phyloP scores from a whole-genome alignment of 495 filamentous ascomycete species.

The Penicillium psychrofluorescens region DNA sequence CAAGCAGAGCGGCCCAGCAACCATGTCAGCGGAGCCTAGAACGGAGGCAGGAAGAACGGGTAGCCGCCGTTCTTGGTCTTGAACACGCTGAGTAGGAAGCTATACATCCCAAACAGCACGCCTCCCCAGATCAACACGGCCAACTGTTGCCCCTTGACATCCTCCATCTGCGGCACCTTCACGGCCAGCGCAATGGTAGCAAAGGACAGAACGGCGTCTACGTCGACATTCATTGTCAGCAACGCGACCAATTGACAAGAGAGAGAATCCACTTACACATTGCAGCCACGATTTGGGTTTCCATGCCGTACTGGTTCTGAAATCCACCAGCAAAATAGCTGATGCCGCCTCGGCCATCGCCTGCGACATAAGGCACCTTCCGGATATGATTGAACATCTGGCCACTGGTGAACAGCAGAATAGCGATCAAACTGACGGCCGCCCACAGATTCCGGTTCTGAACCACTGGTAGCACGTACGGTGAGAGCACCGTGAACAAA shows the following conservation, averaged over 20 bases:
- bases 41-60: slow-evolving; percentile 88
- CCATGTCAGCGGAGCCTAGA: slow-evolving; percentile 36
- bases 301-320: slow-evolving; percentile 89
- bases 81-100: slow-evolving; percentile 90
- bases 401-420: slow-evolving; percentile 90
- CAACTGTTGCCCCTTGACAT: slow-evolving; percentile 70
- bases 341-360: slow-evolving; percentile 77
- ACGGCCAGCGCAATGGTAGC: slow-evolving; percentile 81
- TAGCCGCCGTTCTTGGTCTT: slow-evolving; percentile 92
- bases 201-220: slow-evolving; percentile 91
- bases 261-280: slow-evolving; percentile 67
- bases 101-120: slow-evolving; percentile 77
- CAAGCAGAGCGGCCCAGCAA: too few relatives aligned
- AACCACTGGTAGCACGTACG: slow-evolving; percentile 76
- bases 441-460: slow-evolving; percentile 94
- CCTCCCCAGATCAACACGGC: slow-evolving; percentile 76
- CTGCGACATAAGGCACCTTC: slow-evolving; percentile 89
- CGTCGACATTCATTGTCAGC: not conserved
- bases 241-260: too few relatives aligned
- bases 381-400: slow-evolving; percentile 99
- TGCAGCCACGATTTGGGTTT: slow-evolving; percentile 92
- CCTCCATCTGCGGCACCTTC: slow-evolving; percentile 81
- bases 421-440: slow-evolving; percentile 76
- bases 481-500: slow-evolving; percentile 65
- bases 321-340: slow-evolving; percentile 92